Evolutionary conservation across 2,329 filamentous ascomycete genomes (phyloP).

Genomic region (Pleomassaria siparia): DNA sequence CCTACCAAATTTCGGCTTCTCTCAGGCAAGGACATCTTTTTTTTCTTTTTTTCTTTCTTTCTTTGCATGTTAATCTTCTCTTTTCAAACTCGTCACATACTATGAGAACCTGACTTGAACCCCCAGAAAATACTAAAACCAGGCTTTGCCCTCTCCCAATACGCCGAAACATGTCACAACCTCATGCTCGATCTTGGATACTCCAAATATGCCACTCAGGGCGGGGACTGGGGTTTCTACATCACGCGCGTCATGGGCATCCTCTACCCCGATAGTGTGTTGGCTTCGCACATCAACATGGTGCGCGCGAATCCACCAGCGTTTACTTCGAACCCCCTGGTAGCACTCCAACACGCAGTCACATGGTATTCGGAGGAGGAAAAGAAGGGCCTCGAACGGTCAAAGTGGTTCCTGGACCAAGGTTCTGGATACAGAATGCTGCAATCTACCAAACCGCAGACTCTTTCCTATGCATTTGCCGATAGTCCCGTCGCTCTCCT

Average conservation of each 20-base stretch:
- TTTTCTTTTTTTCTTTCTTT: not conserved
- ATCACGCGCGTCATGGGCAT: constrained; percentile 64
- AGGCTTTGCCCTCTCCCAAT: constrained; percentile 62
- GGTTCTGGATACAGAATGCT: constrained; percentile 61
- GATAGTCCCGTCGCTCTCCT: constrained; percentile 72
- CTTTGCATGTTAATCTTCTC: not conserved
- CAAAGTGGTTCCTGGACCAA: constrained; percentile 59
- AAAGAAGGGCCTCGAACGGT: constrained; percentile 54
- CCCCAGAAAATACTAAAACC: constrained; percentile 43
- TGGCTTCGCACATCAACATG: constrained; percentile 66
- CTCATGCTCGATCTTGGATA: constrained; percentile 71
- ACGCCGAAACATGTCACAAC: constrained; percentile 66
- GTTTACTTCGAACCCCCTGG: constrained; percentile 54
- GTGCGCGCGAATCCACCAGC: constrained; percentile 45
- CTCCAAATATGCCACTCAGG: constrained; percentile 57
- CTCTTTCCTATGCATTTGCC: constrained; percentile 67
- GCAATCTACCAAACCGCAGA: constrained; percentile 71
- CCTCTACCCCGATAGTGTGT: constrained; percentile 59
- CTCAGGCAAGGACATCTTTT: constrained; percentile 22
- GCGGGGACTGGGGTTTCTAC: constrained; percentile 71
- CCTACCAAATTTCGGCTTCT: constrained; percentile 60
- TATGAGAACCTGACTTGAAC: not conserved
- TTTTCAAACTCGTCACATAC: no score
- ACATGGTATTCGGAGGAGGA: constrained; percentile 58
- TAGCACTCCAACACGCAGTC: constrained; percentile 59